Percentiles rank a stretch among this genome's conserved stretches.
Evolutionary conservation across 768 basidiomycete genomes (phyloP).

Genomic region (Hydnum rufescens): DNA sequence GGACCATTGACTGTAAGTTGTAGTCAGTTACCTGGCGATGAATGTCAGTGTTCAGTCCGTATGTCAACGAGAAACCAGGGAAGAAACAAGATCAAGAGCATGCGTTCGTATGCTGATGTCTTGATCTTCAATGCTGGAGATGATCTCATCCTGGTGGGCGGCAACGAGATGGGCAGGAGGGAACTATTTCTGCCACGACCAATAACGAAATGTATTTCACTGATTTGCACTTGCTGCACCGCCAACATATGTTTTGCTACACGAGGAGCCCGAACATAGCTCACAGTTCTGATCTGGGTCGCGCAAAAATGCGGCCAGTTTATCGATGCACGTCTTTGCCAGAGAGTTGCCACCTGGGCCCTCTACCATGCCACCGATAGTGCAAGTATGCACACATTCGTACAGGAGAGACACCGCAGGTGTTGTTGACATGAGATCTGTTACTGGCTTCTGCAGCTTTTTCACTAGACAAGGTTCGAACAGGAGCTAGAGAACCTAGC

Average conservation of each 20-base stretch:
- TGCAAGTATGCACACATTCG: slow-evolving; percentile 96
- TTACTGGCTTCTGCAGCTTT: slow-evolving; percentile 86
- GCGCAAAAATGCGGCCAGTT: slow-evolving; percentile 77
- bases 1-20: slow-evolving; percentile 77
- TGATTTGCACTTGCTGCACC: slow-evolving; percentile 17
- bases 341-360: slow-evolving; percentile 55
- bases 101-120: slow-evolving; percentile 95
- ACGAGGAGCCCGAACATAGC: slow-evolving; percentile 16
- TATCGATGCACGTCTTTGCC: slow-evolving; percentile 78
- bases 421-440: slow-evolving; percentile 87
- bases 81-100: slow-evolving; percentile 80
- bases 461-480: slow-evolving; percentile 83
- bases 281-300: slow-evolving; percentile 90
- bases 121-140: slow-evolving; percentile 74
- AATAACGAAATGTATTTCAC: slow-evolving; percentile 95
- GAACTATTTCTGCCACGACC: slow-evolving; percentile 90
- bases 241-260: slow-evolving; percentile 2
- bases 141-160: slow-evolving; percentile 79
- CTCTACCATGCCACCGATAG: slow-evolving; percentile 89
- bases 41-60: background rate
- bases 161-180: slow-evolving; percentile 74
- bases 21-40: slow-evolving; percentile 49
- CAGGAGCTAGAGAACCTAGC: slow-evolving; percentile 87
- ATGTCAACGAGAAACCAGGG: slow-evolving; percentile 52
- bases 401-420: slow-evolving; percentile 89